These are phyloP conservation scores for Aureobasidium sp. DNA, from an alignment of 2,329 filamentous ascomycete species.

Conservation along the genomic window DNA sequence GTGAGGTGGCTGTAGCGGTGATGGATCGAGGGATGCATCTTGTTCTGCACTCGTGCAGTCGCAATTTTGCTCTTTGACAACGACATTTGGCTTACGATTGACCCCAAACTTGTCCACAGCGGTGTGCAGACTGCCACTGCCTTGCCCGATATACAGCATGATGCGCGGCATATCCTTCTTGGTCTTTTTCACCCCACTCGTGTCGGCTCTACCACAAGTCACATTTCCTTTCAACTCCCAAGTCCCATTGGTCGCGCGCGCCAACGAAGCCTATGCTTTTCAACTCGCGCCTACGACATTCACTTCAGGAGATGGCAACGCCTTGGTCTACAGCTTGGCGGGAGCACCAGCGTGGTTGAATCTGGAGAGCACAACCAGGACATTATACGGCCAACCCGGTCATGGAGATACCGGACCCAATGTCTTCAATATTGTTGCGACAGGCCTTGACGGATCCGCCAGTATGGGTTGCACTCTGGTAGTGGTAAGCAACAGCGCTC, in stretches of 20 bases:
- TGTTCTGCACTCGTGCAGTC: background rate
- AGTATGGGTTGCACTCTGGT: constrained; percentile 64
- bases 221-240: constrained; percentile 78
- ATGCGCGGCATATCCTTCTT: background rate
- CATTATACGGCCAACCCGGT: constrained; percentile 63
- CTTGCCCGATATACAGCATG: background rate
- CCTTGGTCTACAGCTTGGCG: constrained; percentile 60
- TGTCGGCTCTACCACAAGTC: constrained; percentile 27
- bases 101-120: background rate
- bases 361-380: constrained; percentile 57
- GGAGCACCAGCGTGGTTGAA: constrained; percentile 67
- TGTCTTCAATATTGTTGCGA: constrained; percentile 61
- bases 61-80: background rate
- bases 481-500: constrained; percentile 53
- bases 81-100: background rate
- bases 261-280: constrained; percentile 61
- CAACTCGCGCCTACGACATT: constrained; percentile 70
- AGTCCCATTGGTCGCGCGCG: constrained; percentile 68
- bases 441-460: constrained; percentile 57
- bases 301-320: constrained; percentile 44
- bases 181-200: background rate
- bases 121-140: background rate
- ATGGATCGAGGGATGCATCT: background rate
- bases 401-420: constrained; percentile 51
- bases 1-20: background rate